Conservation (phyloP, 306 rosid species). For the Hippophae gyantsensis region DNA sequence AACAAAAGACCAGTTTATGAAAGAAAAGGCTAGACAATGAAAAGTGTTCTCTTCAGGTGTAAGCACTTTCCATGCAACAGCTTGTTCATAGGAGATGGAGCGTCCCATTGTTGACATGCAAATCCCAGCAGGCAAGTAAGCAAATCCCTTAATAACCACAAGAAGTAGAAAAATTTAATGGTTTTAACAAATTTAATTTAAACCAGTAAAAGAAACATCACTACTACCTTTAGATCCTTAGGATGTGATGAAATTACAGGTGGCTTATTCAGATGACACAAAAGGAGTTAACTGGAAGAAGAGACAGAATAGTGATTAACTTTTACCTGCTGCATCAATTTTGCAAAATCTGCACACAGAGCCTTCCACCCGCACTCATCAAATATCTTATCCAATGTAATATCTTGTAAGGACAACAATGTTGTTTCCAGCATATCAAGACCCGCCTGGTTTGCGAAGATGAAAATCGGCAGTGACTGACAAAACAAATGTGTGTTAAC, state of each 20-base stretch:
- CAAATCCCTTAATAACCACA: constrained; percentile 47
- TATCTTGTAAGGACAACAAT: constrained; percentile 91
- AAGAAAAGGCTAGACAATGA: constrained; percentile 89
- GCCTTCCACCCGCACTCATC: constrained; percentile 83
- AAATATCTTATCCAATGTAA: constrained; percentile 80
- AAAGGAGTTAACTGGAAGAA: too few species aligned
- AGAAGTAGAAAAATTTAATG: background rate
- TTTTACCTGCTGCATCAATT: constrained; percentile 83
- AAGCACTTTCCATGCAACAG: constrained; percentile 88
- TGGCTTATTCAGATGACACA: background rate
- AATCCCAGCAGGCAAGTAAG: constrained; percentile 70
- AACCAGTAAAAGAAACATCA: too few species aligned
- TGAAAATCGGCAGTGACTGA: constrained; percentile 74
- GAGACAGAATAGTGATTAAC: too few species aligned
- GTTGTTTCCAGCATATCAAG: constrained; percentile 97
- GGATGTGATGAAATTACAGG: too few species aligned
- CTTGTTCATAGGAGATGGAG: constrained; percentile 82
- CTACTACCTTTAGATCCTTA: too few species aligned
- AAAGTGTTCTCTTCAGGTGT: constrained; percentile 56
- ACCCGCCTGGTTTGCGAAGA: constrained; percentile 89
- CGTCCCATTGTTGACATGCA: constrained; percentile 95
- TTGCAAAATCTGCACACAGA: constrained; percentile 59
- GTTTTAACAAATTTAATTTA: too few species aligned
- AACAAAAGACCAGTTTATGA: constrained; percentile 94
- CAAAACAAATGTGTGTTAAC: background rate